A percentile compares a stretch with the other conserved stretches of the same genome.
Evolutionary conservation across 148 eudicot species (phyloP).

Genomic region (Fallopia convolvulus): DNA sequence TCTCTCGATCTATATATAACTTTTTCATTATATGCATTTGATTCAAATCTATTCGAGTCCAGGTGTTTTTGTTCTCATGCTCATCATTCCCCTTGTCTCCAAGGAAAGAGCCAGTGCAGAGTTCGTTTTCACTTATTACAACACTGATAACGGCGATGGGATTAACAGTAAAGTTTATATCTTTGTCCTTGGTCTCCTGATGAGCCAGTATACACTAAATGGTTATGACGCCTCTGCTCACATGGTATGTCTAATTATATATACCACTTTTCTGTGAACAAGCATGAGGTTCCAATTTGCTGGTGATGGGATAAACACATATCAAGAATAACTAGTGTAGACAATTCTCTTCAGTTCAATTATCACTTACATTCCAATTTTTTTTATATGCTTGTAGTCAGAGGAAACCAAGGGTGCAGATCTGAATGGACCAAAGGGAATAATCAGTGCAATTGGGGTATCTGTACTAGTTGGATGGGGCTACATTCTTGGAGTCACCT

Average conservation of each 20-base stretch:
- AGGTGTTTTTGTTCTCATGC: conserved; percentile 96
- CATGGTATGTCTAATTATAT: conserved; percentile 38
- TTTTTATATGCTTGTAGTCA: conserved; percentile 34
- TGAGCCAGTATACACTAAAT: conserved; percentile 86
- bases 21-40: no score
- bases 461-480: conserved; percentile 92
- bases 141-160: conserved; percentile 65
- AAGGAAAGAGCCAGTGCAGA: conserved; percentile 66
- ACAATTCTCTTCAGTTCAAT: no score
- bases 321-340: no score
- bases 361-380: neutral
- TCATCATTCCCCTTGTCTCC: conserved; percentile 62
- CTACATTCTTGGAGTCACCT: conserved; percentile 84
- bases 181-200: conserved; percentile 77
- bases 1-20: no score
- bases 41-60: neutral
- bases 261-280: no score
- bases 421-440: conserved; percentile 89
- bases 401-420: conserved; percentile 95
- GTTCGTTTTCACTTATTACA: conserved; percentile 89
- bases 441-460: conserved; percentile 81
- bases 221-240: conserved; percentile 98
- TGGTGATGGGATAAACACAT: no score
- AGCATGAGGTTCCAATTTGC: no score
- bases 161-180: conserved; percentile 55